Evolutionary conservation across 1,284 basidiomycete genomes (phyloP), one percentile per base, ranked within the genome.

Genomic region (Heterobasidion occidentale): DNA sequence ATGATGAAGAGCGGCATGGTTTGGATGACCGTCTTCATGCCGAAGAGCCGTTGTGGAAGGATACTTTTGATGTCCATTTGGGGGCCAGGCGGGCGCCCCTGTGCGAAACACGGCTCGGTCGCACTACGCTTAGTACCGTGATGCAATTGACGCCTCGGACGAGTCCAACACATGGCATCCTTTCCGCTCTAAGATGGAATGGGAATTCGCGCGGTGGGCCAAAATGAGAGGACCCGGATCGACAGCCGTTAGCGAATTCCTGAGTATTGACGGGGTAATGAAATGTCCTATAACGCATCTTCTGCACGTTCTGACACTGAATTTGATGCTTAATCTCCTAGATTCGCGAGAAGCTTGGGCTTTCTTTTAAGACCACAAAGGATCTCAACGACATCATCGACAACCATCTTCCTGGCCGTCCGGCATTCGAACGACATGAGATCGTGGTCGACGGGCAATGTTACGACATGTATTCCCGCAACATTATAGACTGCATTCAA

Each of bases 151-250:
- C 9, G 38, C 11, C 38, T 42, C 15, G 4, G 38, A 4, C 38
- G 4, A 42, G 4, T 4, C 38, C 2, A 47, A 47, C 5, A 5
- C 7, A 27, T 47, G 20, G n/a, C 9, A 9, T 14, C 46, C 46
- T 14, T 27, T 47, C 46, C 1, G 2, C 1, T 47, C 46, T 19
- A n/a, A 36, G 2, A 36, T 62, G 1, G 62, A 65, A 14, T 65
- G 59, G 58, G 61, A 62, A 20, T 9, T 64, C 36, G 61, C 60
- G 0, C 45, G 51, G 1, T 64, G 64, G 63, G 61, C 63, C 1
- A 65, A 63, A 34, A 15, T 58, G 36, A 57, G 56, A 1, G 62
- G 60, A 1, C 56, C 57, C 2, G 55, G 63, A 2, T 63, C 61
- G 6, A 63, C 56, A 4, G 62, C 64, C 3, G 38, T 64, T 15